Base-by-base conservation (phyloP, 2,329 filamentous ascomycete species). In the Botrytis galanthina region DNA sequence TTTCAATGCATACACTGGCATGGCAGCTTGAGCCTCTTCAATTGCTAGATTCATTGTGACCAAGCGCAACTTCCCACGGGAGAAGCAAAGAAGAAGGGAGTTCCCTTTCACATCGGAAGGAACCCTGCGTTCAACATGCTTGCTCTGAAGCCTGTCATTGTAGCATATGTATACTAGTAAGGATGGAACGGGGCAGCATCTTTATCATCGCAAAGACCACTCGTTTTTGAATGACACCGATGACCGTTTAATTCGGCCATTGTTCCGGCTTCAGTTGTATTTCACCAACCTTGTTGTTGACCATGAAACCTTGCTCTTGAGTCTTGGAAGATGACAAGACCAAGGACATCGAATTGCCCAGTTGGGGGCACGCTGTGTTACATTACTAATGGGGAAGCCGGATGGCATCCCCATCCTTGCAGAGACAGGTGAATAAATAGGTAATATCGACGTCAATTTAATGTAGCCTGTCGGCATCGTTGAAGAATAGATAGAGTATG, bases 41-140 rank as follows among this genome's bases (percentile, higher is more conserved):
- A 29, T 18, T 63, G 26, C 61, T 63, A n/a, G 35, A 39, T 62
- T 42, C 57, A 35, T 35, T 62, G 35, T 42, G 37, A 39, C 59
- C 59, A 61, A 63, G 37, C 37, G 51, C 29, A 32, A 57, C 14
- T 63, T 63, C 61, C n/a, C 37, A 63, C 61, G 16, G n/a, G 39
- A 63, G 54, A 61, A 35, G 57, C 12, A 70, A 9, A 57, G 37
- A 26, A 70, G 42, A 59, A 46, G n/a, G 63, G 37, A 22, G 57
- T 61, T 71, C 71, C 70, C 62, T 74, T 74, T 68, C 51, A 73
- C 72, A 71, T 71, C 75, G 74, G 74, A 75, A 75, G 74, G 74
- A 75, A 75, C 75, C 76, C 73, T 78, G 76, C 74, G 73, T 76
- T 57, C 70, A 73, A 61, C 44, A 63, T 63, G 69, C 69, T 71